A percentile compares a stretch with the other conserved stretches of the same genome.
These are phyloP conservation scores for Apiospora pterosperma DNA, from an alignment of 2,329 filamentous ascomycete species.

Conservation along the genomic window DNA sequence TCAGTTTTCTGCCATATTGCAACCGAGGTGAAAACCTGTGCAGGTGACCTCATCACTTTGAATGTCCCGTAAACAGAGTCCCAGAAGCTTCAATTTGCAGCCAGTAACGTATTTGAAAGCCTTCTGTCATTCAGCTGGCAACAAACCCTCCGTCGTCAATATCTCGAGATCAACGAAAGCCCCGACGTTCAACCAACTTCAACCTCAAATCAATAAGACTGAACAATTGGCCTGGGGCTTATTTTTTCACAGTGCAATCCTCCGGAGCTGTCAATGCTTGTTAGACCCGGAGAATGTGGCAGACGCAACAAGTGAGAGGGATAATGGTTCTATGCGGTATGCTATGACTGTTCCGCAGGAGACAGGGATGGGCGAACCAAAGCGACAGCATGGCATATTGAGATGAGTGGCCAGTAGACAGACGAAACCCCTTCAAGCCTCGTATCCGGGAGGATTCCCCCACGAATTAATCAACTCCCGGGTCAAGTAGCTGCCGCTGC, in stretches of 20 bases:
- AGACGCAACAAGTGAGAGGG: not conserved
- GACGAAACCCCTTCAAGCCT: not conserved
- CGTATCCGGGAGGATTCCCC: not conserved
- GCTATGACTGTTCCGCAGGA: not conserved
- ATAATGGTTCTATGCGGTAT: not conserved
- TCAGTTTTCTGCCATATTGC: not conserved
- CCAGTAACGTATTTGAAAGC: not conserved
- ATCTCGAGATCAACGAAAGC: not conserved
- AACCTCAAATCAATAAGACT: not conserved
- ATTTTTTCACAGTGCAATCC: not conserved
- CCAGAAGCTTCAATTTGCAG: not conserved
- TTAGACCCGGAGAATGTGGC: not conserved
- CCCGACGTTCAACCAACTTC: not conserved
- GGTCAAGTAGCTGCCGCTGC: conserved; percentile 34
- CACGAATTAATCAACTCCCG: conserved; percentile 29
- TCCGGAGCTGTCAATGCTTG: not conserved
- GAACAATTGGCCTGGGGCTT: not conserved
- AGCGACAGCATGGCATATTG: not conserved
- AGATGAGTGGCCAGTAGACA: not conserved
- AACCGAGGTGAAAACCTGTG: not conserved
- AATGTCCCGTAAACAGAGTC: no score
- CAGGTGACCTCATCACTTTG: no score
- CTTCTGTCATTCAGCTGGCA: not conserved
- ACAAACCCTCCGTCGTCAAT: not conserved
- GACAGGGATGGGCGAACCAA: not conserved